Percentiles rank a stretch among this genome's conserved stretches.
Evolutionary conservation across 306 rosid genomes (phyloP).

Genomic region (Canavalia ensiformis): DNA sequence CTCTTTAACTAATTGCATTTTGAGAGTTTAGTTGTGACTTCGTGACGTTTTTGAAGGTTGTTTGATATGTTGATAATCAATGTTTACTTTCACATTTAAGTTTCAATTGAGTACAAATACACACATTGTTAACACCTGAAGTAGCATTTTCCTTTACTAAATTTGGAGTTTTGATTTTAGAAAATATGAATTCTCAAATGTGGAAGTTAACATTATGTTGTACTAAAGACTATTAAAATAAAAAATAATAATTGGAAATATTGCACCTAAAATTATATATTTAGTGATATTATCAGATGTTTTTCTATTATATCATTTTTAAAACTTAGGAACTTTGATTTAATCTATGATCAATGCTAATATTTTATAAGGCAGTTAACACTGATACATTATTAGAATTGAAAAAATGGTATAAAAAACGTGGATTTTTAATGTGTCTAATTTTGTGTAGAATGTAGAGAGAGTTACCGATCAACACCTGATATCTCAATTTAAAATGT

Average conservation of each 20-base stretch:
- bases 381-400: neutral
- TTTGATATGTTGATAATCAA: conserved; percentile 25
- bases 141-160: conserved; percentile 37
- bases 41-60: conserved; percentile 27
- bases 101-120: conserved; percentile 2
- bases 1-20: conserved; percentile 1
- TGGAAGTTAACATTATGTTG: neutral
- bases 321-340: neutral
- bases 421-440: neutral
- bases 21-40: conserved; percentile 34
- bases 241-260: neutral
- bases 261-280: neutral
- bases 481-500: neutral
- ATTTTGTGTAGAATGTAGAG: neutral
- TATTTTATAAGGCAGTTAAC: neutral
- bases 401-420: neutral
- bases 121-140: conserved; percentile 26
- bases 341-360: neutral
- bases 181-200: conserved; percentile 13
- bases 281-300: neutral
- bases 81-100: conserved; percentile 28
- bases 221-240: neutral
- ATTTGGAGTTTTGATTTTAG: neutral
- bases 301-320: neutral
- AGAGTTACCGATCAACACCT: neutral